Conservation (phyloP, 2,329 filamentous ascomycete genomes). For the Bertia moriformis region DNA sequence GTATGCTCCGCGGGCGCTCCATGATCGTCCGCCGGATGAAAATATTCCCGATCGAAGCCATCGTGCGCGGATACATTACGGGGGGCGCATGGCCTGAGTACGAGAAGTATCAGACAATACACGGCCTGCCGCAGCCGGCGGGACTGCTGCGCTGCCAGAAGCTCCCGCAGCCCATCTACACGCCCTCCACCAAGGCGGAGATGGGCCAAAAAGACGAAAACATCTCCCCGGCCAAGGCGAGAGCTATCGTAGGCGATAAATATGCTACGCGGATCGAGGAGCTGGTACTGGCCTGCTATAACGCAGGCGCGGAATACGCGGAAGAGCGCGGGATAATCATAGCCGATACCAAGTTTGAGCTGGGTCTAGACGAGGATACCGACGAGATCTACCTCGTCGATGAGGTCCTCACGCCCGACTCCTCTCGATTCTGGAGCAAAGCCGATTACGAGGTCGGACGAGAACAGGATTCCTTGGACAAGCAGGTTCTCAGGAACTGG, state of each 20-base stretch:
- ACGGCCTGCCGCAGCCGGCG: constrained; percentile 55
- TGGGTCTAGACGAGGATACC: constrained; percentile 50
- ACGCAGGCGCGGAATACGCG: constrained; percentile 46
- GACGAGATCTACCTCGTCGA: constrained; percentile 64
- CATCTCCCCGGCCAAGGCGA: constrained; percentile 57
- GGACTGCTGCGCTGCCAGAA: constrained; percentile 59
- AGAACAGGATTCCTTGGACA: neutral
- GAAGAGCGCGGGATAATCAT: constrained; percentile 57
- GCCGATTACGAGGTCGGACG: constrained; percentile 30
- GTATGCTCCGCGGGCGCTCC: constrained; percentile 3
- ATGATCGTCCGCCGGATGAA: constrained; percentile 24
- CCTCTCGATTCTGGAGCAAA: constrained; percentile 50
- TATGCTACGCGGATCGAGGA: constrained; percentile 52
- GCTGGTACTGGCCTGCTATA: constrained; percentile 51
- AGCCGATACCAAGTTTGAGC: constrained; percentile 56
- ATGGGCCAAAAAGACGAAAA: constrained; percentile 71
- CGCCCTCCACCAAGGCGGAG: constrained; percentile 75
- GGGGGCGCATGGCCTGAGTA: constrained; percentile 76
- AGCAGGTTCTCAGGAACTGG: neutral
- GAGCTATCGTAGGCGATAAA: constrained; percentile 45
- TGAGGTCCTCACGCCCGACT: constrained; percentile 57
- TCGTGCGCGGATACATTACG: constrained; percentile 81
- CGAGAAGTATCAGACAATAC: constrained; percentile 58
- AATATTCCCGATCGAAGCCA: constrained; percentile 68
- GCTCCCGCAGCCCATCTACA: constrained; percentile 54